phyloP scores from a whole-genome alignment of 164 flowering plant genomes.

The Saururus chinensis region DNA sequence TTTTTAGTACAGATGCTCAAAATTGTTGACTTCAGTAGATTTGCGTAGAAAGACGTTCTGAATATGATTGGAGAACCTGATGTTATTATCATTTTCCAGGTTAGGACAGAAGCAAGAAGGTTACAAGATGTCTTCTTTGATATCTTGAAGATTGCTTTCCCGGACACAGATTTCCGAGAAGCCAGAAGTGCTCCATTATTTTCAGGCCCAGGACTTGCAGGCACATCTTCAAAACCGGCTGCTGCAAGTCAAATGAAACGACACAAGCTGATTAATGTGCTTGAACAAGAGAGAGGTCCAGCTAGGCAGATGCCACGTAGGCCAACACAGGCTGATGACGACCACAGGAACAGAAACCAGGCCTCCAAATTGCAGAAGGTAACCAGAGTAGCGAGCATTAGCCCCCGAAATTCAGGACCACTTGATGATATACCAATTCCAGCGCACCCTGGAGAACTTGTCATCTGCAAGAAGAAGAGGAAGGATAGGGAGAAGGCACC shows the following conservation, averaged over 20 bases:
- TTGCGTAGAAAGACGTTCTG: no score
- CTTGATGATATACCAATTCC: conserved; percentile 43
- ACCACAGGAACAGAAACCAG: conserved; percentile 25
- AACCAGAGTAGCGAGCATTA: conserved; percentile 40
- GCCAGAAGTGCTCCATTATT: conserved; percentile 50
- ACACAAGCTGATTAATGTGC: conserved; percentile 39
- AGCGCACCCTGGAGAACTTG: conserved; percentile 92
- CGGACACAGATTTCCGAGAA: conserved; percentile 77
- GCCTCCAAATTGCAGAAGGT: conserved; percentile 37
- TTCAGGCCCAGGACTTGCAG: conserved; percentile 31
- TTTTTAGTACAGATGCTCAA: no score
- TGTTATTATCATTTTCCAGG: conserved; percentile 30
- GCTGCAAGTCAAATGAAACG: conserved; percentile 39
- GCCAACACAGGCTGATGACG: conserved; percentile 24
- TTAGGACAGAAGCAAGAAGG: conserved; percentile 77
- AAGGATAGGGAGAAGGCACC: conserved; percentile 77
- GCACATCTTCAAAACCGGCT: conserved; percentile 37
- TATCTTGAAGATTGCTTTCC: conserved; percentile 66
- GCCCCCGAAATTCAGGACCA: conserved; percentile 30
- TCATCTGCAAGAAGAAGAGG: conserved; percentile 92
- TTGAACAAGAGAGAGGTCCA: conserved; percentile 34
- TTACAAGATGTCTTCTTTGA: conserved; percentile 87
- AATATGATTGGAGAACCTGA: neutral
- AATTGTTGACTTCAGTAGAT: no score
- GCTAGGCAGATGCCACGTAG: conserved; percentile 34